Conservation (phyloP, 2,329 filamentous ascomycete genomes). For the Cryphonectria japonica region DNA sequence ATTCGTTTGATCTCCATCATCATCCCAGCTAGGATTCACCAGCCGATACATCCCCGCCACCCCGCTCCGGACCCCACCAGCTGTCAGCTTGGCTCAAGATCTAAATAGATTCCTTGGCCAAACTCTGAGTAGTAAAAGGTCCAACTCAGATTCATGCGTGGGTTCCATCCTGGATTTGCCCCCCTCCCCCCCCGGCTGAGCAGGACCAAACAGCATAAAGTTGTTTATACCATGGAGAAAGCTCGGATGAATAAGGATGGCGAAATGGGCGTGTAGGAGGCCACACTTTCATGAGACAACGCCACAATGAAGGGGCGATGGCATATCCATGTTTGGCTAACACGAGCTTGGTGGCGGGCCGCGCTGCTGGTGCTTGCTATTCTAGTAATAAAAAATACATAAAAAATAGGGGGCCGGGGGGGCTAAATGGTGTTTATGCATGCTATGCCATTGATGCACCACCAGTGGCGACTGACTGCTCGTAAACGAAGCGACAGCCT, state of each 20-base stretch:
- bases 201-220: neutral
- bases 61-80: neutral
- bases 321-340: neutral
- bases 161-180: slow-evolving; percentile 10
- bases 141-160: slow-evolving; percentile 12
- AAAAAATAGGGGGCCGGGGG: too few species aligned
- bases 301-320: neutral
- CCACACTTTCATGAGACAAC: neutral
- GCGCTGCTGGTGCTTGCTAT: neutral
- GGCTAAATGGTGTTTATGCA: neutral
- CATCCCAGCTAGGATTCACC: neutral
- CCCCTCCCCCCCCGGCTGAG: neutral
- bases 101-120: neutral
- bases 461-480: neutral
- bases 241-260: neutral
- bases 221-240: neutral
- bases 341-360: neutral
- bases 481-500: neutral
- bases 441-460: neutral
- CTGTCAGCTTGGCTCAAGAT: slow-evolving; percentile 1
- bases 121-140: neutral
- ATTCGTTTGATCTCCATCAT: neutral
- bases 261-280: neutral
- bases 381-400: neutral
- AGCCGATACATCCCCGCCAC: neutral